Evolutionary conservation across 495 filamentous ascomycete genomes (phyloP).

Genomic region (Tuber brumale): DNA sequence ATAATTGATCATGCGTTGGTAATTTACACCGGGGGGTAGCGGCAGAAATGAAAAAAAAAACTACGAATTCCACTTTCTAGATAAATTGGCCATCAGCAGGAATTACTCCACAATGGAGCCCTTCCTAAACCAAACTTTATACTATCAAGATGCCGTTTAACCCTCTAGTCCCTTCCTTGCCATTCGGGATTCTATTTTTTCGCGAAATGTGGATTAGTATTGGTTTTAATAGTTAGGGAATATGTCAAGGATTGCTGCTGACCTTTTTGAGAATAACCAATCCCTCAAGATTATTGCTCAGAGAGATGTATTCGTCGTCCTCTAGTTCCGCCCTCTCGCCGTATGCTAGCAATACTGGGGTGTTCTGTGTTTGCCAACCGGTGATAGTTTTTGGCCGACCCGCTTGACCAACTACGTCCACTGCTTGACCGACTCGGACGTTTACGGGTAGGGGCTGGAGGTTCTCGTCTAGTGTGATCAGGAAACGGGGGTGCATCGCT

Average conservation of each 20-base stretch:
- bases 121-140: background rate
- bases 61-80: background rate
- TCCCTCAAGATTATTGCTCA: slow-evolving; percentile 86
- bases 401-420: slow-evolving; percentile 95
- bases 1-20: background rate
- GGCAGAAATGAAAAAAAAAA: background rate
- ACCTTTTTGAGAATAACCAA: slow-evolving; percentile 96
- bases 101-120: background rate
- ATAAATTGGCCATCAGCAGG: background rate
- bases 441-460: slow-evolving; percentile 91
- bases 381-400: slow-evolving; percentile 98
- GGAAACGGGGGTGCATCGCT: slow-evolving; percentile 94
- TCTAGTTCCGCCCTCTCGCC: slow-evolving; percentile 95
- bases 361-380: slow-evolving; percentile 98
- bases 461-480: slow-evolving; percentile 91
- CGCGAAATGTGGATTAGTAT: slow-evolving; percentile 11
- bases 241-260: slow-evolving; percentile 35
- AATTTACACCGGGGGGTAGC: background rate
- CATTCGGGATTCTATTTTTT: slow-evolving; percentile 42
- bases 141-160: background rate
- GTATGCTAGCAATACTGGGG: slow-evolving; percentile 83
- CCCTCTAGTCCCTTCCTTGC: slow-evolving; percentile 35
- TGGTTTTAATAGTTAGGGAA: background rate
- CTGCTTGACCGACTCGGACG: slow-evolving; percentile 93
- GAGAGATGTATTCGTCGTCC: slow-evolving; percentile 90